Evolutionary conservation across 805 yeast species (phyloP), one percentile per base, ranked within the genome.

Genomic region (Kazachstania martiniae): DNA sequence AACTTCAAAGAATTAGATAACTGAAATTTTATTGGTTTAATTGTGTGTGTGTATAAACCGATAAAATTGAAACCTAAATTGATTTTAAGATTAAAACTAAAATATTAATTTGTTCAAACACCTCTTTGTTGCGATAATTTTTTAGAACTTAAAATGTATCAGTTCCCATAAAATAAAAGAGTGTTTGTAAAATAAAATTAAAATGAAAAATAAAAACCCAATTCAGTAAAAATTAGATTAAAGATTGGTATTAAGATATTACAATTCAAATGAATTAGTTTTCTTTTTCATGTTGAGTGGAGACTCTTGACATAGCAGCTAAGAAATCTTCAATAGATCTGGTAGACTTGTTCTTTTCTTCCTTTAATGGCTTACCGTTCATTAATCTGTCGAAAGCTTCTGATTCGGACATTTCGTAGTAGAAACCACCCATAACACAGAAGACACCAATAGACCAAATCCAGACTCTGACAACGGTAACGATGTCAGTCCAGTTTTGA

Each of bases 401-500:
- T 38, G 89, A 80, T 51, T 66, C 74, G 42, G 89, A 74, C 94
- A 86, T 82, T 62, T 82, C 61, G 78, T 81, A 87, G 80, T 86
- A 86, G 56, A 89, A 83, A 72, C 95, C 95, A 63, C 95, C 95
- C 70, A 85, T 64, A 64, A 78, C 74, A 73, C 94, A 86, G 87
- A 86, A 86, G 65, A 82, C 78, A 74, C 95, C 95, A 70, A 86
- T 78, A 41, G 95, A 85, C 84, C 83, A 85, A 59, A 86, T 66
- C 91, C 93, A 86, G 66, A 82, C 76, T 72, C 95, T 79, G 62
- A 78, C 86, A 59, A 86, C 93, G 34, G 95, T 78, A 49, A 86
- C 95, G 48, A 86, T 79, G 66, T 89, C 94, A 61, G 89, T 86
- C 86, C 91, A 84, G 77, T 86, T 87, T 66, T 83, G 94, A 47